Percentiles rank a stretch among this genome's conserved stretches.
Evolutionary conservation across 805 yeast genomes (phyloP).

Genomic region (Saturnispora galanensis): DNA sequence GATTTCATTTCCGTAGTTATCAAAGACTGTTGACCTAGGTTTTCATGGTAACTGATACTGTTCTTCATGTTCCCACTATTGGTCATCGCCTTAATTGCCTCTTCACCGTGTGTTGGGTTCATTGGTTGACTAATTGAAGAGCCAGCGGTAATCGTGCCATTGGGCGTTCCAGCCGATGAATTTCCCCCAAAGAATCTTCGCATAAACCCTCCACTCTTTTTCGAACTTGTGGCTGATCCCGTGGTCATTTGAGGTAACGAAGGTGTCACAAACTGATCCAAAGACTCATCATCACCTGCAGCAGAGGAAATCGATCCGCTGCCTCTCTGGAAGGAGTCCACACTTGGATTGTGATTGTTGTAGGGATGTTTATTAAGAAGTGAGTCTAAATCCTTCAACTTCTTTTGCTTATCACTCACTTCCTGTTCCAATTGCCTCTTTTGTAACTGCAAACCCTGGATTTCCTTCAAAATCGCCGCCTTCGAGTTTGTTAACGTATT

Average conservation of each 20-base stretch:
- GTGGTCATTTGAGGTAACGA: neutral
- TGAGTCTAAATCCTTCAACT: conserved; percentile 13
- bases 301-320: conserved; percentile 9
- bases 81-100: conserved; percentile 11
- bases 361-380: conserved; percentile 4
- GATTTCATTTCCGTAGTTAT: conserved; percentile 30
- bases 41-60: conserved; percentile 3
- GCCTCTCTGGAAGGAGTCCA: conserved; percentile 7
- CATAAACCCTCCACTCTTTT: conserved; percentile 19
- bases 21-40: neutral
- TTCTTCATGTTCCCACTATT: conserved; percentile 1
- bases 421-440: conserved; percentile 41
- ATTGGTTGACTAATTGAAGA: conserved; percentile 24
- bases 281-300: conserved; percentile 9
- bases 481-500: conserved; percentile 31
- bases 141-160: neutral
- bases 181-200: conserved; percentile 23
- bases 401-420: conserved; percentile 22
- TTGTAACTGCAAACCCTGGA: conserved; percentile 38
- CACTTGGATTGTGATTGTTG: conserved; percentile 4
- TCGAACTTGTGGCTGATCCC: neutral
- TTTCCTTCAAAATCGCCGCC: conserved; percentile 37
- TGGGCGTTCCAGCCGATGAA: conserved; percentile 10
- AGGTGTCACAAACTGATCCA: conserved; percentile 1
- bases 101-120: conserved; percentile 25